Evolutionary conservation across 371 early-diverging fungal species (phyloP).

Genomic region (Capillidium heterosporum): DNA sequence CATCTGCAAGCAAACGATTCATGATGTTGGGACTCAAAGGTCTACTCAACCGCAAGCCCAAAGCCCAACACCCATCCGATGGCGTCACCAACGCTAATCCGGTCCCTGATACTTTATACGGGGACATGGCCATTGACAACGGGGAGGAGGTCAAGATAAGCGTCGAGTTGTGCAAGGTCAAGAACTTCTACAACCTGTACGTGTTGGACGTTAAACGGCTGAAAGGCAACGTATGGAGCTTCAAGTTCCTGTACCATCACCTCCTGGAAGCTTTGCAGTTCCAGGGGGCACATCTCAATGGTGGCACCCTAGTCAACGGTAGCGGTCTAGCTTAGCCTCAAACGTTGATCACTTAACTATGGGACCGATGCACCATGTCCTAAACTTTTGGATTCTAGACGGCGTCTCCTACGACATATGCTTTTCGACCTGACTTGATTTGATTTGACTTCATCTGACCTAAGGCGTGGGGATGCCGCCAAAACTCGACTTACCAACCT

Average conservation of each 20-base stretch:
- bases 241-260: constrained; percentile 73
- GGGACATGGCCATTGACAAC: constrained; percentile 69
- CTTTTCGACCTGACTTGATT: too few relatives aligned
- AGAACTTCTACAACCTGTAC: constrained; percentile 72
- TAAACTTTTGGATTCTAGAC: too few relatives aligned
- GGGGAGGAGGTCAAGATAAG: constrained; percentile 69
- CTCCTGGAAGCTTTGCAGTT: constrained; percentile 16
- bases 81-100: neutral
- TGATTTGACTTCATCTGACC: too few relatives aligned
- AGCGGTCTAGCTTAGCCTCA: too few relatives aligned
- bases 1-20: constrained; percentile 3
- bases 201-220: constrained; percentile 80
- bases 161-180: constrained; percentile 75
- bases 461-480: too few relatives aligned
- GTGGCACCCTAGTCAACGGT: too few relatives aligned
- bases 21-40: constrained; percentile 7
- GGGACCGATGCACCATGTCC: too few relatives aligned
- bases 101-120: constrained; percentile 59
- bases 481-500: too few relatives aligned
- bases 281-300: too few relatives aligned
- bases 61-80: neutral
- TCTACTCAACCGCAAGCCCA: constrained; percentile 6
- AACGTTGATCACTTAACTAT: too few relatives aligned
- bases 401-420: too few relatives aligned
- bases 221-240: constrained; percentile 83